Base-by-base conservation (phyloP, 257 asterid genomes). In the Nyctanthes arbortristis region DNA sequence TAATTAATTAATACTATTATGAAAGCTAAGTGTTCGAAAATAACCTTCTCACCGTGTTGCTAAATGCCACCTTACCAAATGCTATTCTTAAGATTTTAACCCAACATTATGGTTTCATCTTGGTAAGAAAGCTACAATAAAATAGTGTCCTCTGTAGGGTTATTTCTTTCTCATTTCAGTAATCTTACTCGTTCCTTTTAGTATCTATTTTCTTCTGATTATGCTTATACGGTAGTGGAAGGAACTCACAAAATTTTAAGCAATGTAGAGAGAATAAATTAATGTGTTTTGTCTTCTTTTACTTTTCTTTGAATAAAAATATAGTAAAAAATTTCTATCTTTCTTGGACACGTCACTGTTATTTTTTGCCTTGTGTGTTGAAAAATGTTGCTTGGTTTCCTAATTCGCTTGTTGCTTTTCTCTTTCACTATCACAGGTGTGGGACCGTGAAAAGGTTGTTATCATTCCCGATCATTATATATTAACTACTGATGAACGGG, bases 391-490 rank as follows among this genome's bases (percentile, higher is more conserved):
- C 31, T 29, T 30, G 40, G 52, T 2, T 35, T 31, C 29, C 29
- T 63, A 37, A 61, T 56, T 67, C 7, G 29, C 60, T 33, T 74
- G n/a, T n/a, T n/a, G 67, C 22, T 66, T 57, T 34, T 62, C 29
- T 8, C 59, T 24, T 24, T 68, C 71, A 29, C 30, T 64, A 37
- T 62, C 39, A 30, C 71, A 93, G 98, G 96, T 90, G 14, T 93
- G 97, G 98, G 97, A 93, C 79, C 90, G 96, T 65, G 98, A 93
- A 77, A 93, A 90, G 70, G 70, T 93, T 76, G 96, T 93, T 63
- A 80, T 88, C 12, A 88, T 93, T 74, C 98, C 98, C 37, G 98
- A 93, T 77, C 97, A 93, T 75, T 93, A 93, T 63, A 90, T 93
- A 80, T 93, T 93, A 78, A 93, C 98, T n/a, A 39, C 90, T 33